Base-by-base conservation (phyloP, 1,139 yeast genomes). In the Candida sp. region DNA sequence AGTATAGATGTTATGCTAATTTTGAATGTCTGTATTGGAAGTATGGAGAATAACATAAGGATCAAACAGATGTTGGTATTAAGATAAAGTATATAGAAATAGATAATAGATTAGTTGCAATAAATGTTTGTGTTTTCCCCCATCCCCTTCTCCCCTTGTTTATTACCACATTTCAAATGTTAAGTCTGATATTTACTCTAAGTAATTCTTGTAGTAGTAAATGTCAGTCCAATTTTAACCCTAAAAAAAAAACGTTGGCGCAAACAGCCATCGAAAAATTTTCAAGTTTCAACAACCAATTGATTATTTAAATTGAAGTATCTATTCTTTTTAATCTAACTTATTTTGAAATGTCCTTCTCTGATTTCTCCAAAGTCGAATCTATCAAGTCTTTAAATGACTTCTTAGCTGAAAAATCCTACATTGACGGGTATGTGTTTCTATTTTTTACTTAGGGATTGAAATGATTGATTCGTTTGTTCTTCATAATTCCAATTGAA, bases 361-460 rank as follows among this genome's bases (percentile, higher is more conserved):
- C 89, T 52, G 89, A 84, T 68, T 84, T 84, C 81, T 79, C 90
- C 56, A 84, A 83, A 72, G 77, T 81, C 62, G 90, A 84, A 74
- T 78, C 97, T 68, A 74, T 91, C 68, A 77, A 86, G 72, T 77
- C 89, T 68, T 87, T 91, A 70, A 84, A 90, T 87, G 79, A 79
- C 61, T 84, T 80, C 81, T 84, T 91, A 74, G 88, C 85, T 72
- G 91, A 87, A 75, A 87, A 89, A 81, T 86, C 95, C 56, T 90
- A 89, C 87, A 67, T 90, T 62, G 93, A 87, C 69, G 96, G 97
- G 95, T 88, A 85, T 70, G 95, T 34, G 37, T 5, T 25, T 9
- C 5, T 11, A n/a, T n/a, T n/a, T n/a, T n/a, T n/a, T n/a, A 12
- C 34, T 23, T 40, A 9, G 29, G 22, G 29, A 32, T 43, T 38